Percentiles rank a stretch among this genome's conserved stretches.
phyloP scores from a whole-genome alignment of 208 protist species.

The Ichthyophonus hoferi region DNA sequence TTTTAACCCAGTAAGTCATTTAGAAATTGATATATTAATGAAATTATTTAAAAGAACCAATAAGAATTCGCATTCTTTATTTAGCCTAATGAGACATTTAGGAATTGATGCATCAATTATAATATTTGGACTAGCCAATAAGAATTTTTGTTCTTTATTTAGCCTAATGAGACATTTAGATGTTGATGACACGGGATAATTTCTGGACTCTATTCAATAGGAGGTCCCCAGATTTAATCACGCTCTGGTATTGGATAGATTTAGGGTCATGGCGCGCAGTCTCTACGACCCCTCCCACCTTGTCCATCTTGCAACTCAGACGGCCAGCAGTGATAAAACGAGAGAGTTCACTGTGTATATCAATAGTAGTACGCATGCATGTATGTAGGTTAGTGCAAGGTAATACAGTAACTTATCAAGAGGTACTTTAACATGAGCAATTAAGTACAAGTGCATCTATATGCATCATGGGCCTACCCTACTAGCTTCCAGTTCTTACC shows the following conservation, averaged over 20 bases:
- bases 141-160: neutral
- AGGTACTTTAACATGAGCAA: neutral
- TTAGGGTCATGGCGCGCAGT: conserved; percentile 89
- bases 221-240: conserved; percentile 89
- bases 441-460: too few species aligned
- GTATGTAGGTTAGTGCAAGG: too few species aligned
- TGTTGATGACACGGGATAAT: conserved; percentile 89
- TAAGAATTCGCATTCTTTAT: too few species aligned
- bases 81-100: too few species aligned
- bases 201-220: conserved; percentile 96
- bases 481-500: too few species aligned
- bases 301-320: conserved; percentile 94
- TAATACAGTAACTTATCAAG: too few species aligned
- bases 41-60: too few species aligned
- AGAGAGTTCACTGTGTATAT: conserved; percentile 83
- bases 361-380: neutral
- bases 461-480: too few species aligned
- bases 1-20: too few species aligned
- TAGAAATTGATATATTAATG: too few species aligned
- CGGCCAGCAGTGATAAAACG: conserved; percentile 91
- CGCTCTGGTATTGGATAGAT: conserved; percentile 89
- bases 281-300: conserved; percentile 81
- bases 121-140: too few species aligned
- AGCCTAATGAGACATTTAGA: conserved; percentile 52
- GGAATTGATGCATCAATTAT: too few species aligned